phyloP scores from a whole-genome alignment of 768 basidiomycete species.

The Podaxis carcinomalis region DNA sequence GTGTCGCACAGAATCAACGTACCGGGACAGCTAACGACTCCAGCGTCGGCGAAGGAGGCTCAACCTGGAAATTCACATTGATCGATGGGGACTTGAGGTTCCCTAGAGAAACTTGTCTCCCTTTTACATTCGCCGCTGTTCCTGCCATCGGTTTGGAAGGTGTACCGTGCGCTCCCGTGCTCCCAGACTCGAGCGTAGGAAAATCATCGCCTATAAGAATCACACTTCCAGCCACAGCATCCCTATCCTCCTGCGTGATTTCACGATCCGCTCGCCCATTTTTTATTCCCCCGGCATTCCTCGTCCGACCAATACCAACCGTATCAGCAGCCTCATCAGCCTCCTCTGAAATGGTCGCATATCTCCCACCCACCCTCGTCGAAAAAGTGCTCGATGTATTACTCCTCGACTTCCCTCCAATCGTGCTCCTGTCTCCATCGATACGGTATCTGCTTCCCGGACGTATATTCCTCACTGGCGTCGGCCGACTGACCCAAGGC shows the following conservation, averaged over 20 bases:
- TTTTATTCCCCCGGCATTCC: neutral
- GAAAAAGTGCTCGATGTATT: constrained; percentile 1
- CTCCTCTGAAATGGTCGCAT: constrained; percentile 1
- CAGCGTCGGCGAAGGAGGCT: constrained; percentile 7
- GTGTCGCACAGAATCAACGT: neutral
- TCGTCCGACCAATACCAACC: neutral
- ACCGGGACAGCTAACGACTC: neutral
- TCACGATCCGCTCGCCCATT: neutral
- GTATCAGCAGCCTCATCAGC: constrained; percentile 7
- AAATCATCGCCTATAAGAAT: constrained; percentile 12
- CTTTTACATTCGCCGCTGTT: neutral
- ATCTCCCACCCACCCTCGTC: constrained; percentile 1
- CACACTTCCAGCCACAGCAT: constrained; percentile 10
- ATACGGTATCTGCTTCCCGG: neutral
- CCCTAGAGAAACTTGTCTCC: neutral
- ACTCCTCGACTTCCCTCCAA: neutral
- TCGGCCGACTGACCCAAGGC: constrained; percentile 4
- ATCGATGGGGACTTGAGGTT: neutral
- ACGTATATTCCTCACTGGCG: neutral
- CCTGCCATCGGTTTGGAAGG: neutral
- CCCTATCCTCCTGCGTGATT: constrained; percentile 11
- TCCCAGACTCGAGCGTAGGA: constrained; percentile 12
- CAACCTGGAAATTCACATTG: neutral
- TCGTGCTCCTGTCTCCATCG: neutral
- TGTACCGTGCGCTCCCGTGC: constrained; percentile 10